Base-by-base conservation (phyloP, 2,329 filamentous ascomycete species). In the Pestalotiopsis sp. region DNA sequence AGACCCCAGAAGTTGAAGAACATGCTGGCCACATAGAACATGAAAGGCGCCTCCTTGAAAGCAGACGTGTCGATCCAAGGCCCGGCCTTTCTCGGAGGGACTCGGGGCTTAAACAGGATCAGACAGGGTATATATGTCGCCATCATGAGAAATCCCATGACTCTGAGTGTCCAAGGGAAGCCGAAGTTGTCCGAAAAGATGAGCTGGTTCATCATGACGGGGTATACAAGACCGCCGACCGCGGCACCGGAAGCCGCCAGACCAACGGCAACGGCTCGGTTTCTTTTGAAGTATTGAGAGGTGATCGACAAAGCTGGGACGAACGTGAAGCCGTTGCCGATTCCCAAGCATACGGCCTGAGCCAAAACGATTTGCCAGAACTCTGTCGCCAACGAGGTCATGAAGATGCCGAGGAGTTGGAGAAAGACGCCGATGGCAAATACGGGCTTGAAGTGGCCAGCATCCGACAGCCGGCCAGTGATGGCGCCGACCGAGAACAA, bases 311-410 rank as follows among this genome's bases (percentile, higher is more conserved):
- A 70, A 27, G 70, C 71, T 2, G 75, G 73, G 2, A 74, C 60
- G 62, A 75, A 75, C 2, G 75, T 59, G 49, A 72, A 71, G 2
- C 77, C 78, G 36, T 71, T 75, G 13, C 80, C 80, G 11, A 86
- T 68, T 13, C 86, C 86, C 56, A 86, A 77, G 69, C 82, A 83
- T 57, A 87, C 71, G 23, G 84, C 86, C 72, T 87, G 85, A 0
- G 83, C 80, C 38, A 88, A 79, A 60, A 87, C 80, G 36, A 87
- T 73, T 62, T 88, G 85, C 82, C 84, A 88, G 74, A 83, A 86
- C 67, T 82, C 71, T 0, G 77, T 77, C 68, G 82, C 83, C 14
- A 87, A 74, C 72, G 83, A 85, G 61, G 82, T 83, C 81, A 86
- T 85, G 83, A 87, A 86, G 64, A 85, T 79, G 14, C 85, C 84